Evolutionary conservation across 1,284 basidiomycete genomes (phyloP).

Genomic region (Ceratobasidium sp.): DNA sequence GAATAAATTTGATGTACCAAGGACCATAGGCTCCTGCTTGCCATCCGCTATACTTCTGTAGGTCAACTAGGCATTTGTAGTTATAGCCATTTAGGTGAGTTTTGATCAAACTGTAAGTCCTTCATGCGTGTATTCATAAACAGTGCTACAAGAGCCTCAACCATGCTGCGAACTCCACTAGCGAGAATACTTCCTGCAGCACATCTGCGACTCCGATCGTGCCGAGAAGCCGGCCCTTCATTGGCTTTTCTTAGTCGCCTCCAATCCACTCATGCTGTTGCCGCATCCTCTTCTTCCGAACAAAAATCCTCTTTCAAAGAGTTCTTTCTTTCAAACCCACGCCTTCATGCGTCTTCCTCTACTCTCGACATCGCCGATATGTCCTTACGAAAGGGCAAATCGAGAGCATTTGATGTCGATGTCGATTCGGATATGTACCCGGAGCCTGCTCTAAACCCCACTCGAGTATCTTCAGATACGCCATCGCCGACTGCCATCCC

Average conservation of each 20-base stretch:
- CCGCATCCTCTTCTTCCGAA: background rate
- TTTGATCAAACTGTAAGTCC: no score
- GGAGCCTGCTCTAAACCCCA: background rate
- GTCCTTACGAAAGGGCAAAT: conserved; percentile 24
- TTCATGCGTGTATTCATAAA: no score
- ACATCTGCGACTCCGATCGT: background rate
- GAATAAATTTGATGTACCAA: no score
- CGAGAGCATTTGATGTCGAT: conserved; percentile 26
- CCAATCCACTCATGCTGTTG: conserved; percentile 16
- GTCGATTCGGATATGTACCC: conserved; percentile 35
- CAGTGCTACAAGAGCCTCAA: no score
- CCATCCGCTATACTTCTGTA: no score
- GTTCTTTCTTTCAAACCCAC: conserved; percentile 33
- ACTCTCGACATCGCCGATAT: conserved; percentile 34
- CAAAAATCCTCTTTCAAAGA: conserved; percentile 9
- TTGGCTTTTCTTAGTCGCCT: background rate
- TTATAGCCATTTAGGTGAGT: no score
- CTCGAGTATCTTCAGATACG: background rate
- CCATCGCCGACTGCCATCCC: conserved; percentile 25
- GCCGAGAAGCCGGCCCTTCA: background rate
- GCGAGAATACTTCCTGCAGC: background rate
- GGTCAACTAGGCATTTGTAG: no score
- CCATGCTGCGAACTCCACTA: no score
- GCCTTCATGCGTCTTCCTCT: conserved; percentile 11
- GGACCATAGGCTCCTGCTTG: no score